Evolutionary conservation across 495 filamentous ascomycete species (phyloP).

Genomic region (Schizothecium vesticola): DNA sequence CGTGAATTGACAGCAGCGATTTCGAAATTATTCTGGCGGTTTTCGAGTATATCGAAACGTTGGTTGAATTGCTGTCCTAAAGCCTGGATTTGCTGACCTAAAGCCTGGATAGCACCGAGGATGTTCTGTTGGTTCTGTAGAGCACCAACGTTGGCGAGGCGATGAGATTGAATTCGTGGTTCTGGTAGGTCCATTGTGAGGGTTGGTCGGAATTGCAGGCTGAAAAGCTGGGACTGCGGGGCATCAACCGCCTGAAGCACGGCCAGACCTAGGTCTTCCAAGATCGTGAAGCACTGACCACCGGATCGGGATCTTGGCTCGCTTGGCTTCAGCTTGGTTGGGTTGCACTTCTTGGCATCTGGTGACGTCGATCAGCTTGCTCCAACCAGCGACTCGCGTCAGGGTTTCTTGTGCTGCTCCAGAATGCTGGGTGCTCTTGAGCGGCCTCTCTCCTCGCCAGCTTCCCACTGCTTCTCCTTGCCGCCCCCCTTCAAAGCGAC

Average conservation of each 20-base stretch:
- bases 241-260: neutral
- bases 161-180: too few species aligned
- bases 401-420: neutral
- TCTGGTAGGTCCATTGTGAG: too few species aligned
- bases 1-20: too few species aligned
- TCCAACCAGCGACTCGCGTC: neutral
- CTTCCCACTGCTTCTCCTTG: neutral
- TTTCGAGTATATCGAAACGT: too few species aligned
- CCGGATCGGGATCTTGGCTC: neutral
- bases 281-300: neutral
- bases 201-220: too few species aligned
- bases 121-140: too few species aligned
- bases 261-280: neutral
- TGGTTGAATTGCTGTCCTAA: too few species aligned
- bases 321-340: conserved; percentile 1
- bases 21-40: too few species aligned
- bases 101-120: too few species aligned
- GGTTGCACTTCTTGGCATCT: neutral
- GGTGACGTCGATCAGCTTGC: conserved; percentile 8
- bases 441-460: neutral
- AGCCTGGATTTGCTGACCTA: too few species aligned
- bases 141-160: too few species aligned
- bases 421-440: neutral
- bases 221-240: too few species aligned
- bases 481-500: neutral